Base-by-base conservation (phyloP, 306 rosid genomes). In the Lathyrus aphaca region DNA sequence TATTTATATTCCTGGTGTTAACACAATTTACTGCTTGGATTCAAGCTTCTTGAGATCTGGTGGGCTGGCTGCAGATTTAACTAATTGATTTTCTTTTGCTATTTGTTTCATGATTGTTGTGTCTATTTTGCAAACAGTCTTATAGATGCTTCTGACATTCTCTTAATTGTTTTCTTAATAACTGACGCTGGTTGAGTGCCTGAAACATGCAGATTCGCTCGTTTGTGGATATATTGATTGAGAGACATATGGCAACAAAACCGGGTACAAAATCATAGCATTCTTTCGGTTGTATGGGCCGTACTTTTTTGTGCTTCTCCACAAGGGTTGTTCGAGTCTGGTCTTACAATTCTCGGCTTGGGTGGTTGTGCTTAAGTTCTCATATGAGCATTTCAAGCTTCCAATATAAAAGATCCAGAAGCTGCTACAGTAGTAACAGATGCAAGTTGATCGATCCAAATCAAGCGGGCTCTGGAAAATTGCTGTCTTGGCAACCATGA, bases 151-250 rank as follows among this genome's bases (percentile, higher is more conserved):
- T 64, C 81, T 73, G 39, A 51, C 73, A 46, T 64, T 66, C 56
- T 27, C 50, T 13, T 54, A 59, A 56, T 40, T 7, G 53, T 54
- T 66, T 32, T 79, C 58, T 57, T 77, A 10, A 57, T 75, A 74
- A 57, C 78, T 79, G 54, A 72, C 73, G 69, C 55, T 72, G 30
- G 56, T 65, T 80, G 69, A 60, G 73, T 82, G 75, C 56, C 76
- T 74, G 71, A 66, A 50, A 68, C 61, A 12, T 88, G 88, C 96
- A 94, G 95, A 87, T 86, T 49, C 99, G 95, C 68, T 81, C 99
- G 48, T 94, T 91, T 83, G 97, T 94, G 78, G 99, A 95, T 78
- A 81, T 74, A 76, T 82, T 95, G 84, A 88, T 91, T 59, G 97
- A 88, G 82, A 94, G 88, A 82, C 91, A 94, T 82, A 87, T 86